Evolutionary conservation across 2,329 filamentous ascomycete species (phyloP).

Genomic region (Neopestalotiopsis clavispora): DNA sequence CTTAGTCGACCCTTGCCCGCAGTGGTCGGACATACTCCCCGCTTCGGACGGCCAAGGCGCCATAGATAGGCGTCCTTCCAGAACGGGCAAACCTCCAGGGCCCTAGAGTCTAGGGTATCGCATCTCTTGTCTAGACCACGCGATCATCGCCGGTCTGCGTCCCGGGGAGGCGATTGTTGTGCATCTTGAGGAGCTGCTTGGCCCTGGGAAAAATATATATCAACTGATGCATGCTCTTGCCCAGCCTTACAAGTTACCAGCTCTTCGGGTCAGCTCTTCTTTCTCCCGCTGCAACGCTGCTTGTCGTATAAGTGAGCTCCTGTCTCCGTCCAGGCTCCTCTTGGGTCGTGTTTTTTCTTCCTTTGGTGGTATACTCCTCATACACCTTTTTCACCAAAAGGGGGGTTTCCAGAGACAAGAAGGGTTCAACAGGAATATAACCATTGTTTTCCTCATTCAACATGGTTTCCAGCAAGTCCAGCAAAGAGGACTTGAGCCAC

Average conservation of each 20-base stretch:
- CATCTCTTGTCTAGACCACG: constrained; percentile 29
- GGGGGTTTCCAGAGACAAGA: constrained; percentile 1
- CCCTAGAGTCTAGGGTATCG: constrained; percentile 25
- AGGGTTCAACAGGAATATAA: constrained; percentile 8
- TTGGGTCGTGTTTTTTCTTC: neutral
- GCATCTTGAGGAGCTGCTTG: constrained; percentile 21
- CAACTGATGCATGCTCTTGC: constrained; percentile 20
- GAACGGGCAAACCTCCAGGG: constrained; percentile 34
- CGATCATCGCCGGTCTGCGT: constrained; percentile 28
- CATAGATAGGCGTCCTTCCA: constrained; percentile 36
- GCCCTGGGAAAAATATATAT: constrained; percentile 21
- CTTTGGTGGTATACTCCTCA: neutral
- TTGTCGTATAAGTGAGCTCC: constrained; percentile 1
- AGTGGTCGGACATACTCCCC: constrained; percentile 13
- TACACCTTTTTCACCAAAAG: neutral
- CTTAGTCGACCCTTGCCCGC: constrained; percentile 6
- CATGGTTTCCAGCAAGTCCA: constrained; percentile 15
- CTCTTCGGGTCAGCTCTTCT: constrained; percentile 10
- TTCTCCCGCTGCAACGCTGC: constrained; percentile 2
- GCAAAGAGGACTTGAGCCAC: constrained; percentile 25
- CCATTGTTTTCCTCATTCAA: constrained; percentile 27
- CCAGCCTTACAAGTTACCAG: constrained; percentile 7
- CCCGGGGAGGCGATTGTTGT: constrained; percentile 19
- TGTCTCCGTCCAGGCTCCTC: constrained; percentile 3
- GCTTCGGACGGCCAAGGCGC: constrained; percentile 18